Evolutionary conservation across 306 rosid species (phyloP), one percentile per base, ranked within the genome.

Genomic region (Prunus mira): DNA sequence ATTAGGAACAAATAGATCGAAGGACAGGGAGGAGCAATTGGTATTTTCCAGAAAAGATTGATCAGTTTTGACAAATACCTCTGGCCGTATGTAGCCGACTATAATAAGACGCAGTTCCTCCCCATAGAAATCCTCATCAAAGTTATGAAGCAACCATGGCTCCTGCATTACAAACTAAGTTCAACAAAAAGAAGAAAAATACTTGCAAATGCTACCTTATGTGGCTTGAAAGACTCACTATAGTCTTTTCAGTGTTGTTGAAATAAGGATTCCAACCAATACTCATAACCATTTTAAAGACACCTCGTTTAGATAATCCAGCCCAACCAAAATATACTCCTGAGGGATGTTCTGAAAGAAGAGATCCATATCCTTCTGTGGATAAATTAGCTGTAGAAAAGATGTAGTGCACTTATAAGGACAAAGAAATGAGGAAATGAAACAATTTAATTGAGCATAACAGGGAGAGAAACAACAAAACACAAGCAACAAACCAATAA

Each of bases 241-340:
- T 86, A 10, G 98, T 83, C 88, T 95, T 95, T 84, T 95, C 98
- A 54, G 87, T 64, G 83, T 95, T 95, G 89, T 87, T 25, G 77
- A 95, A 95, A 79, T 84, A 92, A 60, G 93, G 98, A 84, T 92
- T 95, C 97, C 97, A 90, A 52, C 99, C 99, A 64, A 54, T 0
- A 80, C 97, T 95, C 97, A 86, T 92, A 82, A 89, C 99, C 97
- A 88, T 95, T 86, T 92, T 95, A 77, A 86, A 95, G 78, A 86
- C 77, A 62, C 97, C 97, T 73, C 88, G 84, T 9, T 19, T 32
- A 57, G 91, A 82, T 82, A 95, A 79, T 67, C 97, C 88, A 9
- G 93, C 99, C 97, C 97, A 90, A 81, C 99, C 99, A 65, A 95
- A 90, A 88, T 92, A 90, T 64, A 95, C 99, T 25, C 99, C 99